Base-by-base conservation (phyloP, 371 early-diverging fungal species). In the Mucor ambiguus region DNA sequence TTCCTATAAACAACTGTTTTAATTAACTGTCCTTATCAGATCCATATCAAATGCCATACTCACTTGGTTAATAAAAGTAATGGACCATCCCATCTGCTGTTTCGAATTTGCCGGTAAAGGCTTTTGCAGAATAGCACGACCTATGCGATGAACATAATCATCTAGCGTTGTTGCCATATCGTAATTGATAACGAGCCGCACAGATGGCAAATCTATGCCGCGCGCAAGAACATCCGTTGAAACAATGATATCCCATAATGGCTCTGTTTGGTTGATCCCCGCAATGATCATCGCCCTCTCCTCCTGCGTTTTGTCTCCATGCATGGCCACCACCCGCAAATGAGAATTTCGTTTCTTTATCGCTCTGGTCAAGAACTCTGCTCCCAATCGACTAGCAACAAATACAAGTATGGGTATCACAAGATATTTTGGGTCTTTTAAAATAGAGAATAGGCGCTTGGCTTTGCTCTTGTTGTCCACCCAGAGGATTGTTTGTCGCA, bases 401-500 rank as follows among this genome's bases (percentile, higher is more conserved):
- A 87, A 88, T 2, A 88, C 67, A 32, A 88, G 58, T 6, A 83
- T 77, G 6, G 87, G 89, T 8, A 86, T 82, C 2, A 73, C 72
- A 60, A 80, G 85, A 49, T 87, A 87, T 24, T 78, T 83, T 20
- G 87, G 83, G 41, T 89, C 81, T 24, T 68, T 79, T 18, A 89
- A 69, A 41, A 89, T 79, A 24, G 85, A 85, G 37, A 85, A 75
- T 0, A 89, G 68, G 22, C 79, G 75, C 46, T 89, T 89, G 60
- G 83, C 77, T 68, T 89, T 89, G 48, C 85, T 85, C 4, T 73
- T 74, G 62, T 87, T 86, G 37, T 87, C 87, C 1, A 89, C 86
- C 89, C 89, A 89, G 30, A 89, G 57, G 24, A 89, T 64, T 0
- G 89, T 89, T 59, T 89, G 89, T 33, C 83, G 82, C 64, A 89